A percentile compares a stretch with the other conserved stretches of the same genome.
phyloP scores from a whole-genome alignment of 192 early-diverging fungal species.

The Jimgerdemannia flammicorona region DNA sequence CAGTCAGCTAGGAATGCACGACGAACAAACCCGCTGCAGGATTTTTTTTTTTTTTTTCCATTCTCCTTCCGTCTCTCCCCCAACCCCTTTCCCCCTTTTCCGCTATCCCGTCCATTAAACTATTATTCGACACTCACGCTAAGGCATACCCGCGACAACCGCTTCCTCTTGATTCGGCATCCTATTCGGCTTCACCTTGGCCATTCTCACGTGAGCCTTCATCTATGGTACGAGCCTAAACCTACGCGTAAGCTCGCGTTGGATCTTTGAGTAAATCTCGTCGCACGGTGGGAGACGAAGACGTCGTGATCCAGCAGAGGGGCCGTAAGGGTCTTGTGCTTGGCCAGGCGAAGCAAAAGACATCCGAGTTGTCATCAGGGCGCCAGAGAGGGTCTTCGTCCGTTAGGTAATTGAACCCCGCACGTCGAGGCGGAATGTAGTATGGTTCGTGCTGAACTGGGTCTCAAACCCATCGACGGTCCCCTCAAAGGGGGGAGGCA shows the following conservation, averaged over 20 bases:
- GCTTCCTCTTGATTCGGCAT: too few species aligned
- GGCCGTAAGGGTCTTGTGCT: conserved; percentile 72
- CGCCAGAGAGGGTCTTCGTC: conserved; percentile 85
- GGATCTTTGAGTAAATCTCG: conserved; percentile 87
- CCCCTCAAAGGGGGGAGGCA: too few species aligned
- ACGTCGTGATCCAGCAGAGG: conserved; percentile 90
- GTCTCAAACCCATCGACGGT: too few species aligned
- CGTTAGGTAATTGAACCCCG: conserved; percentile 85
- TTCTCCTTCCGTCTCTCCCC: too few species aligned
- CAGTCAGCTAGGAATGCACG: too few species aligned
- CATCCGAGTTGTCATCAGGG: conserved; percentile 84
- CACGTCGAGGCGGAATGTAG: conserved; percentile 86
- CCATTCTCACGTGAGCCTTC: background rate
- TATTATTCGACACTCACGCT: too few species aligned
- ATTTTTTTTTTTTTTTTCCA: too few species aligned
- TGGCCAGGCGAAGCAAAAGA: conserved; percentile 74
- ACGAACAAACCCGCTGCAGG: too few species aligned
- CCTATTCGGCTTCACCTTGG: background rate
- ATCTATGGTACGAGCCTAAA: background rate
- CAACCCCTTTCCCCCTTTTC: too few species aligned
- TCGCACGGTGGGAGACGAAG: conserved; percentile 69
- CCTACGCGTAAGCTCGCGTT: conserved; percentile 36
- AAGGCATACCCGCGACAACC: too few species aligned
- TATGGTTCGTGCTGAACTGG: conserved; percentile 61
- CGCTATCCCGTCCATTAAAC: too few species aligned